Conservation (phyloP, 2,329 filamentous ascomycete genomes). For the Aspergillus arachidicola region DNA sequence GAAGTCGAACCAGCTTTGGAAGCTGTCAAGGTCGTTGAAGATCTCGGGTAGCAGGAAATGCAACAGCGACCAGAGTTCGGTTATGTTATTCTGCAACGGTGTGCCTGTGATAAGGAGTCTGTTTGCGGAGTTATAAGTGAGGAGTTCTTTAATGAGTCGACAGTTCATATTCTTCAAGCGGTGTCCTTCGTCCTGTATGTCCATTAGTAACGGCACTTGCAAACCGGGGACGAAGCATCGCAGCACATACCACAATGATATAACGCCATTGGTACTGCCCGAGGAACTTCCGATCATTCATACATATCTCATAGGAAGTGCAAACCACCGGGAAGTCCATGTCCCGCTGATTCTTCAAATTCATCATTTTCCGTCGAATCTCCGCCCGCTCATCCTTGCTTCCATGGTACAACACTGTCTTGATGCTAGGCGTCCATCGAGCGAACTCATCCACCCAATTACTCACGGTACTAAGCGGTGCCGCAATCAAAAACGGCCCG, state of each 20-base stretch:
- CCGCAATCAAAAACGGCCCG: conserved; percentile 88
- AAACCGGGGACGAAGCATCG: background rate
- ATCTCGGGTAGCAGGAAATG: conserved; percentile 92
- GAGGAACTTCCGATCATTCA: conserved; percentile 82
- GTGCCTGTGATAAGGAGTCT: conserved; percentile 92
- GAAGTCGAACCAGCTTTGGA: conserved; percentile 97
- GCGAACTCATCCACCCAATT: conserved; percentile 97
- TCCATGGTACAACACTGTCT: conserved; percentile 89
- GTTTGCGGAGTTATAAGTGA: conserved; percentile 87
- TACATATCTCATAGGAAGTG: conserved; percentile 94
- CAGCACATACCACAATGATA: conserved; percentile 75
- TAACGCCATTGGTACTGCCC: conserved; percentile 92
- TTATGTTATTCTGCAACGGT: conserved; percentile 91
- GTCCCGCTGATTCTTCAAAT: conserved; percentile 65
- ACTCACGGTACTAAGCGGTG: conserved; percentile 84
- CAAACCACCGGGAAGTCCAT: conserved; percentile 85
- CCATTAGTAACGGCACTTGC: conserved; percentile 15
- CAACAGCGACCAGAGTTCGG: conserved; percentile 90
- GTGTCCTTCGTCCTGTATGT: conserved; percentile 80
- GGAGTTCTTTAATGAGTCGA: conserved; percentile 82
- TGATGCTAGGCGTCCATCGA: conserved; percentile 86
- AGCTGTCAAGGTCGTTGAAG: conserved; percentile 90
- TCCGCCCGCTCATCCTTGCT: conserved; percentile 74
- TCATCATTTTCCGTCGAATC: conserved; percentile 73
- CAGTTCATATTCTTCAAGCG: conserved; percentile 97